Evolutionary conservation across 2,329 filamentous ascomycete genomes (phyloP).

Genomic region (Seiridium cupressi): DNA sequence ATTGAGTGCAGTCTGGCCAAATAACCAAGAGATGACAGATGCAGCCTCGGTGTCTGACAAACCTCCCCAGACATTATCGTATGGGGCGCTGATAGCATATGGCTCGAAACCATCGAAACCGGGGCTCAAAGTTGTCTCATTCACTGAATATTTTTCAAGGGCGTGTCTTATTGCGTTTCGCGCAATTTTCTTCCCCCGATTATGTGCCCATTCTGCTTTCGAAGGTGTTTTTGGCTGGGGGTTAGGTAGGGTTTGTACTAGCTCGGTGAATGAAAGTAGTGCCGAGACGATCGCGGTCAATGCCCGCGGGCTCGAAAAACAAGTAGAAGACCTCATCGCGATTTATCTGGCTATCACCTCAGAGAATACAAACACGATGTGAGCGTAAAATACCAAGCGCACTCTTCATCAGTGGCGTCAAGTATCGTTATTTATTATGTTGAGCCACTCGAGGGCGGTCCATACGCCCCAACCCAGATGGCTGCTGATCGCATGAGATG

Average conservation of each 20-base stretch:
- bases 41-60: conserved; percentile 35
- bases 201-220: not conserved
- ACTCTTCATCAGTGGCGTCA: too few relatives aligned
- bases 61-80: conserved; percentile 11
- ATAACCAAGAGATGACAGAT: conserved; percentile 35
- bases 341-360: not conserved
- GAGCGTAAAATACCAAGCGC: too few relatives aligned
- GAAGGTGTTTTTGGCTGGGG: not conserved
- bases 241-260: not conserved
- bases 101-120: not conserved
- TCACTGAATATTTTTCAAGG: not conserved
- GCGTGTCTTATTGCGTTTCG: not conserved
- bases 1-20: conserved; percentile 35
- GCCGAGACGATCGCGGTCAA: not conserved
- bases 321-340: not conserved
- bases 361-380: too few relatives aligned
- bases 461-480: too few relatives aligned
- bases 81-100: not conserved
- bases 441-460: too few relatives aligned
- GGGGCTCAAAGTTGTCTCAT: not conserved
- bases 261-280: not conserved
- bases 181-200: not conserved
- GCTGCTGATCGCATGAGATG: too few relatives aligned
- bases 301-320: not conserved
- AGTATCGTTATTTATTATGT: too few relatives aligned